Evolutionary conservation across 2,329 filamentous ascomycete species (phyloP), one percentile per base, ranked within the genome.

Genomic region (Aureobasidium subglaciale): DNA sequence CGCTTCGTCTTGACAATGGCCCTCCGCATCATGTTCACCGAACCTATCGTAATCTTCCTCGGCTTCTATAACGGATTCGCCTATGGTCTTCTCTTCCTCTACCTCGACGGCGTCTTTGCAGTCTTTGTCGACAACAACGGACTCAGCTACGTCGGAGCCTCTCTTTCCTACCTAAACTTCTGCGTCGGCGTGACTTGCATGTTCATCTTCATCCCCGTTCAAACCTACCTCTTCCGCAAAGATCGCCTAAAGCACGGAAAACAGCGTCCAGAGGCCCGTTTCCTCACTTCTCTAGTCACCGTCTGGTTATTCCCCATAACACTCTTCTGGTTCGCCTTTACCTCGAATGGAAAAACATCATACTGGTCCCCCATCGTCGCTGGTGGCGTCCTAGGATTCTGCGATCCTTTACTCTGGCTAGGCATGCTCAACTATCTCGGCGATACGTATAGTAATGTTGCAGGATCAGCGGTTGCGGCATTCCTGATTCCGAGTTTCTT

Each of bases 31-130:
- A 65, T 78, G 9, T 70, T 75, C 57, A 73, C 72, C 0, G 75
- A 77, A 59, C 75, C 75, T 2, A 78, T 78, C 53, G 74, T 77
- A 1, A 63, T 77, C n/a, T 64, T 76, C 4, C 65, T 77, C 35
- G 72, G 71, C 22, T 68, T 76, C 53, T 77, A 77, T 62, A 74
- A 72, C 66, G 63, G 64, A 32, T 73, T 72, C 52, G 69, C 71
- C 16, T 71, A 68, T 62, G 54, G 54, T 3, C 43, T 66, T 60
- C 60, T 62, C 4, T 68, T 67, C 60, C 60, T 68, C 72, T 68
- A 68, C 55, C 54, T 56, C n/a, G 54, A 56, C 16, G 54, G 54
- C 18, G 54, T 56, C 15, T 56, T 49, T 20, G 54, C 16, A 15
- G 54, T 56, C 54, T 56, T 56, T 30, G 54, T 48, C 18, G 43